These are phyloP conservation scores for Diaporthe sp. DNA, from an alignment of 2,329 filamentous ascomycete genomes.

Conservation along the genomic window DNA sequence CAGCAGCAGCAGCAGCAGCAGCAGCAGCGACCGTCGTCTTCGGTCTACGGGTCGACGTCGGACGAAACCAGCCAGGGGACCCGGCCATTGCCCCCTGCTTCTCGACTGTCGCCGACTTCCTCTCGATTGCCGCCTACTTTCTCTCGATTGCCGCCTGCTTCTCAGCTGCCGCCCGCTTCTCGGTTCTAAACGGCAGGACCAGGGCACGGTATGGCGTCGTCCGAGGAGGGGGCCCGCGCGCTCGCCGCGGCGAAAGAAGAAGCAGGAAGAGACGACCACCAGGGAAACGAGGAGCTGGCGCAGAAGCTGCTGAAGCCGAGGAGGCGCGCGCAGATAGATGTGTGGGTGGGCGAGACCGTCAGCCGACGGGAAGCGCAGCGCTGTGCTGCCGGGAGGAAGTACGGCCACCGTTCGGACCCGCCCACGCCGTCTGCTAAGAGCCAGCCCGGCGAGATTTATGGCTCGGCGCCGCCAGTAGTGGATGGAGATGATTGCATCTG, in stretches of 20 bases:
- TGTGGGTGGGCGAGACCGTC: slow-evolving; percentile 36
- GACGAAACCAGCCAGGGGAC: background rate
- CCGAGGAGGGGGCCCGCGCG: background rate
- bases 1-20: background rate
- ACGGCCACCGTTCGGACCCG: slow-evolving; percentile 27
- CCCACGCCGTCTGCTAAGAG: background rate
- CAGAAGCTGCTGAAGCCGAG: slow-evolving; percentile 30
- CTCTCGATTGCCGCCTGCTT: background rate
- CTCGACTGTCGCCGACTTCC: background rate
- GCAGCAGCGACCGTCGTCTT: background rate
- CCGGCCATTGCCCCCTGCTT: background rate
- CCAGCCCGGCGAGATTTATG: background rate
- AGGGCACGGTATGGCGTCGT: background rate
- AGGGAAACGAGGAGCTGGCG: background rate
- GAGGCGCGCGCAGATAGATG: slow-evolving; percentile 34
- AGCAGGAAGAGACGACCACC: background rate
- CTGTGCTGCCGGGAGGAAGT: slow-evolving; percentile 25
- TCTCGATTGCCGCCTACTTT: background rate
- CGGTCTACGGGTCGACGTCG: background rate
- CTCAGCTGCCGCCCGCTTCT: background rate
- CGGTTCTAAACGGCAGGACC: background rate
- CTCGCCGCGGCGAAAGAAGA: background rate
- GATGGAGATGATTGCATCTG: background rate
- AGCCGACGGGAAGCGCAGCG: background rate
- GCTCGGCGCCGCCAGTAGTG: background rate